phyloP scores from a whole-genome alignment of 139 green algal genomes.

The Picochlorum sp. region DNA sequence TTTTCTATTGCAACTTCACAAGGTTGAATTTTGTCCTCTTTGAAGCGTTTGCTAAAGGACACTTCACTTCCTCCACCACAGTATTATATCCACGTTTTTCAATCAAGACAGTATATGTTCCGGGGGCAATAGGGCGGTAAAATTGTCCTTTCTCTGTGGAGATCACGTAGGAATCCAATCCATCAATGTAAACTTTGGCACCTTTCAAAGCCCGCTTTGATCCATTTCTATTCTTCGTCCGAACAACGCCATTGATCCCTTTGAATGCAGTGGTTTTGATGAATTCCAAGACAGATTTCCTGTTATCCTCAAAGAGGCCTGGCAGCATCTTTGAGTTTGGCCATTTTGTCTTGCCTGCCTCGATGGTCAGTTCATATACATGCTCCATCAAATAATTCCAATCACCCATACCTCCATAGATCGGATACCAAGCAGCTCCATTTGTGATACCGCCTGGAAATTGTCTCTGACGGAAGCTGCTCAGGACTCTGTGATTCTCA shows the following conservation, averaged over 20 bases:
- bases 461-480: slow-evolving; percentile 31
- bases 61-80: slow-evolving; percentile 1
- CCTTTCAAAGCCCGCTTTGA: neutral
- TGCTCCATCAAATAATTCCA: slow-evolving; percentile 73
- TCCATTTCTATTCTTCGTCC: neutral
- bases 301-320: slow-evolving; percentile 60
- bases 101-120: slow-evolving; percentile 44
- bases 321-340: slow-evolving; percentile 39
- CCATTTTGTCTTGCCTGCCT: slow-evolving; percentile 72
- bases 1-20: too few species aligned
- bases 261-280: slow-evolving; percentile 36
- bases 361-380: slow-evolving; percentile 80
- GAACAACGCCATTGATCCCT: slow-evolving; percentile 19
- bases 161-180: neutral
- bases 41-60: neutral
- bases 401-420: slow-evolving; percentile 85
- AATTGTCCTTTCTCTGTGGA: slow-evolving; percentile 33
- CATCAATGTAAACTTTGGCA: neutral
- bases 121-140: slow-evolving; percentile 49
- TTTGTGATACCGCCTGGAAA: slow-evolving; percentile 82
- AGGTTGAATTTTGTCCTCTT: too few species aligned
- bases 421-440: slow-evolving; percentile 81
- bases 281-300: slow-evolving; percentile 50
- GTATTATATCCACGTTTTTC: slow-evolving; percentile 22
- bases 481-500: slow-evolving; percentile 43